Evolutionary conservation across 2,329 filamentous ascomycete species (phyloP), one percentile per base, ranked within the genome.

Genomic region (Bertia moriformis): DNA sequence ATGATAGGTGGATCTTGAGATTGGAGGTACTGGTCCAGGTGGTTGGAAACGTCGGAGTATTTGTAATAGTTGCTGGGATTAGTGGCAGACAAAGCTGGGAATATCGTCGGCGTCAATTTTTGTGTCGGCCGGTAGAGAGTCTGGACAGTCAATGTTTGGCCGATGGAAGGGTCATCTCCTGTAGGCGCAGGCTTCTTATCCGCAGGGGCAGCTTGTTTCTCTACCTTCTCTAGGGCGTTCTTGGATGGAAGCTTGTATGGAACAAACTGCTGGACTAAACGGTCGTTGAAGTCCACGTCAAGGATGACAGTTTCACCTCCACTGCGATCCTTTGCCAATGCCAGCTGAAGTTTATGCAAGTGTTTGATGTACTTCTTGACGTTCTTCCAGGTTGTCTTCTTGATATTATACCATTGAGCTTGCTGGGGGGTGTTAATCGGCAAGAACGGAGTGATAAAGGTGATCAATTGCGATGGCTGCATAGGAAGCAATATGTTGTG

Each of bases 351-450:
- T 53, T 81, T 82, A 52, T 81, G 76, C 7, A 83, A 60, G 39
- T 70, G 62, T 48, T 81, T 82, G 55, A 82, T 69, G 51, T 82
- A 81, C 46, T 79, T 82, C 50, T 74, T 77, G 43, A 77, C 67
- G 43, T 72, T 81, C 57, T 82, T 82, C 72, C 73, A 81, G 44
- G 70, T 76, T 3, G 75, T 77, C 56, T 81, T 82, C 50, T 81
- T 82, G 54, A 82, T 78, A 45, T 77, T 72, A 39, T 77, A 67
- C 43, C 63, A 72, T 41, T 67, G 67, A 2, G 64, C 62, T 48
- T 74, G 65, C 15, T 66, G 61, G 4, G 71, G 58, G 10, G 66
- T 71, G 50, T 66, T 67, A 15, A 71, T 65, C 2, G 77, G 76
- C 2, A 83, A 63, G 48, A 74, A 78, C 1, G 78, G 78, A n/a